phyloP scores from a whole-genome alignment of 768 basidiomycete species.

The Agaricus subrufescens region DNA sequence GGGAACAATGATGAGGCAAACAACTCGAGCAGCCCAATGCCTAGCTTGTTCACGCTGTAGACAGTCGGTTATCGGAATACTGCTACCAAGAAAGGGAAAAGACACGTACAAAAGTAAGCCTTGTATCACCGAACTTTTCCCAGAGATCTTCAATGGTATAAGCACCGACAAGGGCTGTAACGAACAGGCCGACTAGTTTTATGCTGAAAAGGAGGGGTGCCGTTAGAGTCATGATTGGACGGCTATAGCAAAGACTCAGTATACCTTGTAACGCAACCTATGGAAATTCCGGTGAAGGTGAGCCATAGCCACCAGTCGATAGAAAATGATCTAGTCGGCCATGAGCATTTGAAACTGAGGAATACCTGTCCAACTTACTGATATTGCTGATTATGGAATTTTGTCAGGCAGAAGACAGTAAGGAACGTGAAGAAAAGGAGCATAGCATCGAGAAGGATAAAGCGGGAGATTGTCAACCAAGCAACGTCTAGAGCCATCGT shows the following conservation, averaged over 20 bases:
- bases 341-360: conserved; percentile 9
- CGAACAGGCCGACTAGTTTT: conserved; percentile 95
- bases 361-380: conserved; percentile 49
- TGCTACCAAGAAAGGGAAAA: neutral
- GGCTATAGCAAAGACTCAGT: conserved; percentile 8
- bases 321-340: conserved; percentile 69
- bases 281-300: conserved; percentile 86
- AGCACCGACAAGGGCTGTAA: conserved; percentile 88
- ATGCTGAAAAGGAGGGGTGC: conserved; percentile 46
- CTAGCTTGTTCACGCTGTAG: conserved; percentile 75
- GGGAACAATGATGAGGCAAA: conserved; percentile 85
- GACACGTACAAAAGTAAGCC: conserved; percentile 76
- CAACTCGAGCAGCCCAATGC: conserved; percentile 87
- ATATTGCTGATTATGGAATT: conserved; percentile 96
- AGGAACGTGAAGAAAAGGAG: conserved; percentile 98
- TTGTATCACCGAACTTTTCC: conserved; percentile 96
- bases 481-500: conserved; percentile 68
- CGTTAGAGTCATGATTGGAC: neutral
- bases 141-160: conserved; percentile 98
- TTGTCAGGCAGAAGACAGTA: conserved; percentile 90
- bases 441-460: conserved; percentile 98
- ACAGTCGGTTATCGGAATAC: conserved; percentile 8
- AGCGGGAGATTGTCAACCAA: conserved; percentile 95
- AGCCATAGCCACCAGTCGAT: conserved; percentile 99
- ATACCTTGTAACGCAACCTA: conserved; percentile 92